A percentile compares a stretch with the other conserved stretches of the same genome.
These are phyloP conservation scores for Fusarium agapanthi DNA, from an alignment of 2,329 filamentous ascomycete species.

Conservation along the genomic window DNA sequence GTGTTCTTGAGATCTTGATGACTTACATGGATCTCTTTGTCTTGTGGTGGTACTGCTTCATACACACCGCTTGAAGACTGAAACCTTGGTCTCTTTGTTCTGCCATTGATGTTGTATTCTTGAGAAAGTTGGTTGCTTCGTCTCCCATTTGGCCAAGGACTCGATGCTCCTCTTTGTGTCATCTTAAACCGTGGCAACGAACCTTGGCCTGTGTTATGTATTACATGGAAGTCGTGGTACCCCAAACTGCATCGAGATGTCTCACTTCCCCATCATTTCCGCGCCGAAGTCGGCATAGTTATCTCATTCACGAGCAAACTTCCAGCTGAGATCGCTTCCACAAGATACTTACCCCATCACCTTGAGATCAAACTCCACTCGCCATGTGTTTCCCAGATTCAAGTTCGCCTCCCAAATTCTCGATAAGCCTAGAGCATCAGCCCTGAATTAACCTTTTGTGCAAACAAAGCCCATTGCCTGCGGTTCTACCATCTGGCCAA, in stretches of 20 bases:
- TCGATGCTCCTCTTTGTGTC: background rate
- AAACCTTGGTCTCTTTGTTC: conserved; percentile 19
- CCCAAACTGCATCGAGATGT: conserved; percentile 19
- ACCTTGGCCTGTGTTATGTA: conserved; percentile 7
- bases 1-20: background rate
- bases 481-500: conserved; percentile 6
- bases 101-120: conserved; percentile 6
- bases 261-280: conserved; percentile 18
- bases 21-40: conserved; percentile 11
- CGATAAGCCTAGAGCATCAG: background rate
- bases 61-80: conserved; percentile 23
- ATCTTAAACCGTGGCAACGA: conserved; percentile 19
- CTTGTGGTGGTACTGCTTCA: background rate
- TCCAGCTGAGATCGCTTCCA: background rate
- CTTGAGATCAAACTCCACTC: conserved; percentile 21
- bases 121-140: background rate
- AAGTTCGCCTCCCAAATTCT: conserved; percentile 4
- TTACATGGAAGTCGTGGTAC: conserved; percentile 7
- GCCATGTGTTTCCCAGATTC: conserved; percentile 28
- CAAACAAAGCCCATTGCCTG: background rate
- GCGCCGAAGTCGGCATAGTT: conserved; percentile 17
- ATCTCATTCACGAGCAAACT: background rate
- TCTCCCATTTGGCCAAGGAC: background rate
- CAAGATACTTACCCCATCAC: background rate
- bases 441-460: conserved; percentile 1